Percentiles rank a stretch among this genome's conserved stretches.
phyloP scores from a whole-genome alignment of 2,329 filamentous ascomycete species.

The Fusarium odoratissimum region DNA sequence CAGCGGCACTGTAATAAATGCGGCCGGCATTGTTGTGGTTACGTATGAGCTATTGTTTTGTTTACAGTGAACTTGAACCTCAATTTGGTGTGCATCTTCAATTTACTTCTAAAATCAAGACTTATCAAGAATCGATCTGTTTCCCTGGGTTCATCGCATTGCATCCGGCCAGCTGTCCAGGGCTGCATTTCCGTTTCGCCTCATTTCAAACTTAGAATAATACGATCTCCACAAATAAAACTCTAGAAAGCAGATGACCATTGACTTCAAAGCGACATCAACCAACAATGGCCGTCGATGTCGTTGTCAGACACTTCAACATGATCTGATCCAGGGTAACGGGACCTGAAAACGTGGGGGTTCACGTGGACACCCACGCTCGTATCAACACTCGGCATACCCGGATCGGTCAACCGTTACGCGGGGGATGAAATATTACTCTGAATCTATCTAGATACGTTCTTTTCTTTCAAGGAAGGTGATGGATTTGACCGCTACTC shows the following conservation, averaged over 20 bases:
- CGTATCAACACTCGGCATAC: slow-evolving; percentile 13
- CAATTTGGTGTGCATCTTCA: accelerated
- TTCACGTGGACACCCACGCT: slow-evolving; percentile 13
- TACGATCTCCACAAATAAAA: background rate
- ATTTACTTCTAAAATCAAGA: too few relatives aligned
- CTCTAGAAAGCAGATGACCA: slow-evolving; percentile 1
- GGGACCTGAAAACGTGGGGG: slow-evolving; percentile 12
- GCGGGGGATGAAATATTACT: slow-evolving; percentile 15
- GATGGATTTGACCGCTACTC: background rate
- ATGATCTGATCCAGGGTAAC: slow-evolving; percentile 23
- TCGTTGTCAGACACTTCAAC: background rate
- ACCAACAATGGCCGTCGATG: background rate
- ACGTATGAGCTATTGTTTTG: background rate
- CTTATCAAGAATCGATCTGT: too few relatives aligned
- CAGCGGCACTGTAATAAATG: background rate
- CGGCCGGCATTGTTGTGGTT: too few relatives aligned
- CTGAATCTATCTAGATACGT: accelerated
- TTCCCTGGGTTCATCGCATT: accelerated
- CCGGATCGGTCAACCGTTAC: slow-evolving; percentile 2
- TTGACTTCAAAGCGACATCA: background rate
- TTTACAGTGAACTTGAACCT: background rate
- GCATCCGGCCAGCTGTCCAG: background rate
- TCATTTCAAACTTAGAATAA: background rate
- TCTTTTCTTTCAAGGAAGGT: background rate
- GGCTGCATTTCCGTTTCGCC: background rate